Evolutionary conservation across 2,329 filamentous ascomycete genomes (phyloP).

Genomic region (Alternaria atra): DNA sequence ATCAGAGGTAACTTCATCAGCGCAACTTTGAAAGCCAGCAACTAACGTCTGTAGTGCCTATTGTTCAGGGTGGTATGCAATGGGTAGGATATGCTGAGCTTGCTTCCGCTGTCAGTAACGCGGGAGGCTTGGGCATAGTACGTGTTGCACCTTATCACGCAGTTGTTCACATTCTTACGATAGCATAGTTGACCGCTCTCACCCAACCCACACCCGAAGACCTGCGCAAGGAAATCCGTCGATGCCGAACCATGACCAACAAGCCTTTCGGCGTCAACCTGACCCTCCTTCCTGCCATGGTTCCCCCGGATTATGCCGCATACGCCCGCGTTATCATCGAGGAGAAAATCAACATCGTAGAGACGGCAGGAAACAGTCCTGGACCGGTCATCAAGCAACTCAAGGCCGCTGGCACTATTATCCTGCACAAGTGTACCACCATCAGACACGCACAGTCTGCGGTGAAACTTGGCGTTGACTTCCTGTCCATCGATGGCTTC

Average conservation of each 20-base stretch:
- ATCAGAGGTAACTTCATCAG: conserved; percentile 54
- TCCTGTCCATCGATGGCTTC: conserved; percentile 95
- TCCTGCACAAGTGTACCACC: conserved; percentile 97
- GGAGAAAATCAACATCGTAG: conserved; percentile 89
- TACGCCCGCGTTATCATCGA: conserved; percentile 94
- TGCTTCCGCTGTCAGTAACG: conserved; percentile 70
- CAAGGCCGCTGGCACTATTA: conserved; percentile 78
- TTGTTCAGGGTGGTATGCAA: conserved; percentile 89
- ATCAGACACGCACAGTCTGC: conserved; percentile 92
- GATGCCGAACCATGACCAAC: conserved; percentile 80
- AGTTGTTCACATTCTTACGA: conserved; percentile 20
- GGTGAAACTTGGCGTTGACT: conserved; percentile 94
- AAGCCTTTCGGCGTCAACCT: conserved; percentile 93
- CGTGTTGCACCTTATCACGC: background rate
- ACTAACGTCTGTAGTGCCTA: conserved; percentile 70
- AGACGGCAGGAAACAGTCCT: conserved; percentile 90
- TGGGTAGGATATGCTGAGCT: conserved; percentile 84
- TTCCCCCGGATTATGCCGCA: conserved; percentile 89
- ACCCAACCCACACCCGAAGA: conserved; percentile 93
- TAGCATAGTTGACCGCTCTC: conserved; percentile 73
- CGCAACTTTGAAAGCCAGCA: background rate
- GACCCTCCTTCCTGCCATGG: conserved; percentile 87
- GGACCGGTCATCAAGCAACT: conserved; percentile 90
- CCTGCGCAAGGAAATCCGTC: conserved; percentile 90
- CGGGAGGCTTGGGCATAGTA: conserved; percentile 80